A percentile compares a stretch with the other conserved stretches of the same genome.
Evolutionary conservation across 768 basidiomycete species (phyloP).

Genomic region (Lentinula detonsa): DNA sequence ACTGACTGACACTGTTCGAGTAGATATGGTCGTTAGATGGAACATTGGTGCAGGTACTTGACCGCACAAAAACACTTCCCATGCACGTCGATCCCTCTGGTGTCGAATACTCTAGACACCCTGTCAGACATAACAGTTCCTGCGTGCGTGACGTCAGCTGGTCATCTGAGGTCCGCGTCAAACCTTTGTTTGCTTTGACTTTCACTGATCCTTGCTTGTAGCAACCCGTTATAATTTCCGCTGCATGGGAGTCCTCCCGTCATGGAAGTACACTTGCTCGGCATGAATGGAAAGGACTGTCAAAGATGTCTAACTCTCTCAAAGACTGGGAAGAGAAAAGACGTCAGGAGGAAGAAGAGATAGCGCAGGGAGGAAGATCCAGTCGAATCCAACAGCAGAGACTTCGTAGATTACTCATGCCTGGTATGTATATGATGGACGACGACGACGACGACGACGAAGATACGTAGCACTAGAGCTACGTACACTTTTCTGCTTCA

Average conservation of each 20-base stretch:
- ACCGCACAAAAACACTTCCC: conserved; percentile 68
- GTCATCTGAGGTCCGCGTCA: conserved; percentile 64
- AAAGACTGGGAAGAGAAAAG: conserved; percentile 72
- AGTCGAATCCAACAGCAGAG: neutral
- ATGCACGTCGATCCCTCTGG: conserved; percentile 71
- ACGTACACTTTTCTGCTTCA: neutral
- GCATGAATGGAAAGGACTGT: conserved; percentile 95
- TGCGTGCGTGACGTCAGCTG: conserved; percentile 95
- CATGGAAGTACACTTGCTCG: conserved; percentile 77
- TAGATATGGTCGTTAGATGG: conserved; percentile 98
- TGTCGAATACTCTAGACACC: conserved; percentile 34
- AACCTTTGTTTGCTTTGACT: no score
- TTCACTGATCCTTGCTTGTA: neutral
- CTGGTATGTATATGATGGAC: conserved; percentile 11
- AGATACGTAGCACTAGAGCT: conserved; percentile 4
- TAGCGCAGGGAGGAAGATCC: conserved; percentile 13
- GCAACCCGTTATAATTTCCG: conserved; percentile 90
- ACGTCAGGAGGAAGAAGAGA: conserved; percentile 17
- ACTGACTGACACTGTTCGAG: conserved; percentile 3
- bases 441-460: conserved; percentile 11
- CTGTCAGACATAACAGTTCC: conserved; percentile 23
- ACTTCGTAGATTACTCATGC: conserved; percentile 8
- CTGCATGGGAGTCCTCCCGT: conserved; percentile 71
- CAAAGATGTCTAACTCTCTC: conserved; percentile 57
- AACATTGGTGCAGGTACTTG: conserved; percentile 72